Evolutionary conservation across 2,329 filamentous ascomycete genomes (phyloP).

Genomic region (Colletotrichum eremochloae): DNA sequence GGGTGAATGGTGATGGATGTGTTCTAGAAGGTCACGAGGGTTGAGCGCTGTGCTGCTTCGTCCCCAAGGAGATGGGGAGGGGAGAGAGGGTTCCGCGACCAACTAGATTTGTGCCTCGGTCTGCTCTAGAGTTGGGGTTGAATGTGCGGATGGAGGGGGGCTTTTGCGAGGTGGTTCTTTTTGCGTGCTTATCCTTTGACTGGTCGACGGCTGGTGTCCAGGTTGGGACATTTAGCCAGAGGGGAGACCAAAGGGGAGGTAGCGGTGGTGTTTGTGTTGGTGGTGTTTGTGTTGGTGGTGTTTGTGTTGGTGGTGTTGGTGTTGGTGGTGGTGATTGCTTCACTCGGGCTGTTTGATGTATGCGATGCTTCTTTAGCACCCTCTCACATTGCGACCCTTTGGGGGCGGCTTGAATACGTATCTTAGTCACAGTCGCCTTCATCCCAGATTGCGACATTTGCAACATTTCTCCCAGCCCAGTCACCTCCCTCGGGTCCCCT

Average conservation of each 20-base stretch:
- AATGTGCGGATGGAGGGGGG: neutral
- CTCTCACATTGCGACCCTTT: neutral
- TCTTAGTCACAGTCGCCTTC: neutral
- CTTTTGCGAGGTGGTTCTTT: neutral
- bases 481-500: neutral
- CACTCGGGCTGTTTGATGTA: neutral
- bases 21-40: slow-evolving; percentile 21
- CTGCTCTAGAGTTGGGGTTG: neutral
- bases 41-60: neutral
- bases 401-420: neutral
- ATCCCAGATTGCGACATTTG: neutral
- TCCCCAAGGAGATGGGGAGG: neutral
- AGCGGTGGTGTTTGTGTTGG: neutral
- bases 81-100: neutral
- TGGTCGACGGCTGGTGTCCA: neutral
- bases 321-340: slow-evolving; percentile 25
- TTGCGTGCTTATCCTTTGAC: neutral
- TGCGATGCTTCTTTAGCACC: neutral
- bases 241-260: neutral
- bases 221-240: neutral
- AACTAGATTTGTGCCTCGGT: neutral
- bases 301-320: neutral
- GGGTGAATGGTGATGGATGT: slow-evolving; percentile 14
- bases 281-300: neutral
- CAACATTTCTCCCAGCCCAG: neutral